Evolutionary conservation across 2,329 filamentous ascomycete species (phyloP).

Genomic region (Ophiostoma piceae): DNA sequence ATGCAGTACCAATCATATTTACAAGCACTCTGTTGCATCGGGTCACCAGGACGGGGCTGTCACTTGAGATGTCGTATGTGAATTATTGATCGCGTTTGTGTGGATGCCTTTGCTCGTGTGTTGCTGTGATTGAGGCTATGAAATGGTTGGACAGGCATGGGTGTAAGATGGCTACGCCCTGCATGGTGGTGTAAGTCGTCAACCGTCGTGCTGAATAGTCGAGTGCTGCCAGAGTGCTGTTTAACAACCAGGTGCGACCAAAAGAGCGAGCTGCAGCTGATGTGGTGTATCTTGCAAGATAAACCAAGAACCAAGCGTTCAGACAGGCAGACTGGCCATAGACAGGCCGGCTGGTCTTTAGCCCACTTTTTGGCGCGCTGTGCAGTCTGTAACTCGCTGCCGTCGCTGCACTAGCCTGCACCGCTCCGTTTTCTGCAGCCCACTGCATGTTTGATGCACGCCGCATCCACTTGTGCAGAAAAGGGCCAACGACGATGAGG

Average conservation of each 20-base stretch:
- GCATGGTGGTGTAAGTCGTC: not conserved
- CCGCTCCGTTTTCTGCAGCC: constrained; percentile 14
- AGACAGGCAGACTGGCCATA: not conserved
- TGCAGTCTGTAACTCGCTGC: constrained; percentile 5
- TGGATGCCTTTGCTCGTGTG: not conserved
- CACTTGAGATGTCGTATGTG: not conserved
- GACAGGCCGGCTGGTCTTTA: not conserved
- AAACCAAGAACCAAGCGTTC: no score
- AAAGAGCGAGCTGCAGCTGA: not conserved
- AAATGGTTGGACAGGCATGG: not conserved
- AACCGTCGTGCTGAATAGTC: not conserved
- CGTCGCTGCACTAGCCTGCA: not conserved
- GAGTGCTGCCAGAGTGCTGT: not conserved
- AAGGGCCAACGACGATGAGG: constrained; percentile 4
- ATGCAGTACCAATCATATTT: not conserved
- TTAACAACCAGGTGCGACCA: not conserved
- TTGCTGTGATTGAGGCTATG: not conserved
- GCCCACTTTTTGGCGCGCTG: constrained; percentile 14
- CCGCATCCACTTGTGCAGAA: constrained; percentile 12
- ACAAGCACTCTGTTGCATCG: not conserved
- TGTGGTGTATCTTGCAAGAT: no score
- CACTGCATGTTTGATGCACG: constrained; percentile 12
- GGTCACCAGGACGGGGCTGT: not conserved
- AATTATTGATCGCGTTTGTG: not conserved
- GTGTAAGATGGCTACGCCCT: not conserved